phyloP scores from a whole-genome alignment of 257 asterid species.

The Fraxinus americana region DNA sequence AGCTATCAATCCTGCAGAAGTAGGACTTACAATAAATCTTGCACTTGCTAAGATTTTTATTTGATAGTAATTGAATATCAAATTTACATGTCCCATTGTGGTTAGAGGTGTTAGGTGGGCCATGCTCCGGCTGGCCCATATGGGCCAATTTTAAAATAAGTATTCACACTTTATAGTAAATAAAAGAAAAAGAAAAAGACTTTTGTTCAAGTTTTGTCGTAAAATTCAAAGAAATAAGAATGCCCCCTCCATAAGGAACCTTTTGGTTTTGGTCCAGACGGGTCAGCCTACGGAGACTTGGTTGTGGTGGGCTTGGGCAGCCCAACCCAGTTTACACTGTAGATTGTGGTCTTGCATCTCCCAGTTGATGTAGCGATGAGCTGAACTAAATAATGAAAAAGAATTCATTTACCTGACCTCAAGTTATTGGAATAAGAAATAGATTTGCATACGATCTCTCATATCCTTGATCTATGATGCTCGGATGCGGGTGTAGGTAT shows the following conservation, averaged over 20 bases:
- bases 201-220: too few species aligned
- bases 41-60: background rate
- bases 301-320: background rate
- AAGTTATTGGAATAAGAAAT: background rate
- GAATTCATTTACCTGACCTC: background rate
- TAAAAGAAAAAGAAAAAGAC: too few species aligned
- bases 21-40: background rate
- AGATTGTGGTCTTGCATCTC: background rate
- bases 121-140: background rate
- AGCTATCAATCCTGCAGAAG: background rate
- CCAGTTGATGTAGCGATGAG: background rate
- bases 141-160: background rate
- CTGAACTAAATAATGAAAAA: background rate
- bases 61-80: background rate
- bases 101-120: background rate
- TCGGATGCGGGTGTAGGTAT: too few species aligned
- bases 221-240: too few species aligned
- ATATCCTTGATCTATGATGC: background rate
- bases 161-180: background rate
- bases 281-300: background rate
- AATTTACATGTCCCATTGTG: background rate
- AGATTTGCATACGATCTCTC: background rate
- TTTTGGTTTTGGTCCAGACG: background rate
- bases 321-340: background rate
- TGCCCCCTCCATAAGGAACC: too few species aligned